Percentiles rank a stretch among this genome's conserved stretches.
These are phyloP conservation scores for Ordospora colligata DNA, from an alignment of 371 early-diverging fungal genomes.

Conservation along the genomic window DNA sequence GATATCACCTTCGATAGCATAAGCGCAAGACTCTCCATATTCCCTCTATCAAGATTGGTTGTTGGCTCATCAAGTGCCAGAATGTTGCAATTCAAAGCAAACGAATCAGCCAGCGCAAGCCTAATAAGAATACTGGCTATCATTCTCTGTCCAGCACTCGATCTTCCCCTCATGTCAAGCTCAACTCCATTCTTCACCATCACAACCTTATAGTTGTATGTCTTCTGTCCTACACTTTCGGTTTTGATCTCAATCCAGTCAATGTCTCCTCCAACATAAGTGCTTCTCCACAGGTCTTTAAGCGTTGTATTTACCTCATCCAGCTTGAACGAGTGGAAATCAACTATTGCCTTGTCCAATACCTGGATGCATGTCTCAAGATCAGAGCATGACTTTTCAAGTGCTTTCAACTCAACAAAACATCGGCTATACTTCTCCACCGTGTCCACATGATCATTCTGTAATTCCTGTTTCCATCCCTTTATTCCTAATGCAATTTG, in stretches of 20 bases:
- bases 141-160: conserved; percentile 96
- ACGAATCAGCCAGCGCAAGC: conserved; percentile 88
- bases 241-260: conserved; percentile 46
- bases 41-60: conserved; percentile 87
- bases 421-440: conserved; percentile 60
- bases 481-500: conserved; percentile 69
- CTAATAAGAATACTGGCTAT: conserved; percentile 88
- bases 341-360: conserved; percentile 81
- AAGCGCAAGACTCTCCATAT: conserved; percentile 77
- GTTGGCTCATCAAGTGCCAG: conserved; percentile 97
- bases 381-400: conserved; percentile 69
- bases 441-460: conserved; percentile 68
- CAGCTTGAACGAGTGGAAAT: conserved; percentile 86
- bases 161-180: conserved; percentile 91
- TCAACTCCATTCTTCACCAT: conserved; percentile 78
- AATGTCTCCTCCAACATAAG: conserved; percentile 83
- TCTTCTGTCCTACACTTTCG: conserved; percentile 30
- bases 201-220: conserved; percentile 54
- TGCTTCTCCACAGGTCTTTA: conserved; percentile 84
- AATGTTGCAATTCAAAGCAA: conserved; percentile 82
- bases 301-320: conserved; percentile 89
- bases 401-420: conserved; percentile 60
- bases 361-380: conserved; percentile 74
- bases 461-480: conserved; percentile 65
- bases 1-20: conserved; percentile 63